Conservation (phyloP, 495 filamentous ascomycete genomes). For the Aspergillus kassunensis region DNA sequence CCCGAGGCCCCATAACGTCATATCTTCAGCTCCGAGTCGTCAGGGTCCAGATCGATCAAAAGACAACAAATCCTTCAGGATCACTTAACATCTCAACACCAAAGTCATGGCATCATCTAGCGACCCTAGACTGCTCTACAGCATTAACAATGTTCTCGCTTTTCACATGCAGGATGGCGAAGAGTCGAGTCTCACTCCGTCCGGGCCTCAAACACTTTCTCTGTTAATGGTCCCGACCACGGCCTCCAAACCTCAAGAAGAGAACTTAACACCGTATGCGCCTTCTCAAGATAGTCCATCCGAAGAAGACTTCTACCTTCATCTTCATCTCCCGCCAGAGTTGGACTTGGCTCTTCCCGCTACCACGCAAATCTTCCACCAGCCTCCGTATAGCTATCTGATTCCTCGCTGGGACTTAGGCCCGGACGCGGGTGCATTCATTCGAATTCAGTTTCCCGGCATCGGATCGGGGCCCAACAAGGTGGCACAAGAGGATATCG, state of each 20-base stretch:
- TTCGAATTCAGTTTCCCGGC: slow-evolving; percentile 79
- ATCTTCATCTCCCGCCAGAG: slow-evolving; percentile 90
- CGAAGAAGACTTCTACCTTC: slow-evolving; percentile 93
- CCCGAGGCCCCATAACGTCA: slow-evolving; percentile 4
- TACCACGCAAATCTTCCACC: slow-evolving; percentile 92
- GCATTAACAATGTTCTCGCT: slow-evolving; percentile 66
- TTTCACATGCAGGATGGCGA: slow-evolving; percentile 86
- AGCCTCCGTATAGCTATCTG: slow-evolving; percentile 82
- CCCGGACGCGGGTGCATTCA: slow-evolving; percentile 82
- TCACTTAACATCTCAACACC: background rate
- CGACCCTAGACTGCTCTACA: slow-evolving; percentile 18
- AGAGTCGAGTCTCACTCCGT: slow-evolving; percentile 74
- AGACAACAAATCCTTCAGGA: background rate
- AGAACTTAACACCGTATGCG: slow-evolving; percentile 35
- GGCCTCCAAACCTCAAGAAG: slow-evolving; percentile 58
- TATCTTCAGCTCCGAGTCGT: background rate
- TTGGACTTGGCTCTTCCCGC: slow-evolving; percentile 86
- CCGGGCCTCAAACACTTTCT: slow-evolving; percentile 83
- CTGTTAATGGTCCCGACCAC: slow-evolving; percentile 90
- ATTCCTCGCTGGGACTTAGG: slow-evolving; percentile 92
- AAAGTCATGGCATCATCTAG: slow-evolving; percentile 13
- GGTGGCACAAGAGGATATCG: slow-evolving; percentile 83
- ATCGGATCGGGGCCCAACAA: slow-evolving; percentile 59
- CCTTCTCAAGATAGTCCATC: slow-evolving; percentile 39
- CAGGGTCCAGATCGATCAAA: background rate